These are phyloP conservation scores for Zymoseptoria crescenta DNA, from an alignment of 2,329 filamentous ascomycete species.

Conservation along the genomic window DNA sequence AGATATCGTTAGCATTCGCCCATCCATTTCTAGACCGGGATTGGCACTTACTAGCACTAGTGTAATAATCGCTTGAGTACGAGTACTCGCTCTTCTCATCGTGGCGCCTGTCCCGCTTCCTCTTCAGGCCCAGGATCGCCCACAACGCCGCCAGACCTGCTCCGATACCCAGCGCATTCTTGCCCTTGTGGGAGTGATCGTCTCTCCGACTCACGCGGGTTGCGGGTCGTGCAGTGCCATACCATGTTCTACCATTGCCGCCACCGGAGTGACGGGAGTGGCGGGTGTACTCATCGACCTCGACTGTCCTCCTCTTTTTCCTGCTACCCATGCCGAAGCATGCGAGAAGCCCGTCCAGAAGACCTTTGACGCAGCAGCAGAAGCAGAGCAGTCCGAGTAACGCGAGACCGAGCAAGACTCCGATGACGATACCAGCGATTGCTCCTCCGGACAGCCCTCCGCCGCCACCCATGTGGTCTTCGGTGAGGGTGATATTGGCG, in stretches of 20 bases:
- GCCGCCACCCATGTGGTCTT: slow-evolving; percentile 21
- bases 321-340: slow-evolving; percentile 52
- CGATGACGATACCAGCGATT: slow-evolving; percentile 75
- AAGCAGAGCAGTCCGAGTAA: slow-evolving; percentile 65
- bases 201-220: slow-evolving; percentile 29
- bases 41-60: slow-evolving; percentile 39
- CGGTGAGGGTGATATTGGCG: slow-evolving; percentile 36
- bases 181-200: slow-evolving; percentile 22
- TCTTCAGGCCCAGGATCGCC: slow-evolving; percentile 40
- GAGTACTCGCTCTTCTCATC: slow-evolving; percentile 36
- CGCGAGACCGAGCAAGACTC: slow-evolving; percentile 57
- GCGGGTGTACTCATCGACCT: slow-evolving; percentile 56
- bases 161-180: slow-evolving; percentile 31
- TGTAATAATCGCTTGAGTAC: slow-evolving; percentile 40
- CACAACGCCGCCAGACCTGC: slow-evolving; percentile 39
- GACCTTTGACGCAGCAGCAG: slow-evolving; percentile 56
- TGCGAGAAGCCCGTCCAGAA: slow-evolving; percentile 49
- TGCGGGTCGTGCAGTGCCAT: slow-evolving; percentile 32
- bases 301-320: slow-evolving; percentile 43
- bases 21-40: background rate
- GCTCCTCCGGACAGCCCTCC: slow-evolving; percentile 58
- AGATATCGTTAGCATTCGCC: slow-evolving; percentile 8
- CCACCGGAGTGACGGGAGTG: slow-evolving; percentile 42
- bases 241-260: slow-evolving; percentile 42
- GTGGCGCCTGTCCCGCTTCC: slow-evolving; percentile 29